These are phyloP conservation scores for Tolypocladium tundrense DNA, from an alignment of 2,329 filamentous ascomycete species.

Conservation along the genomic window DNA sequence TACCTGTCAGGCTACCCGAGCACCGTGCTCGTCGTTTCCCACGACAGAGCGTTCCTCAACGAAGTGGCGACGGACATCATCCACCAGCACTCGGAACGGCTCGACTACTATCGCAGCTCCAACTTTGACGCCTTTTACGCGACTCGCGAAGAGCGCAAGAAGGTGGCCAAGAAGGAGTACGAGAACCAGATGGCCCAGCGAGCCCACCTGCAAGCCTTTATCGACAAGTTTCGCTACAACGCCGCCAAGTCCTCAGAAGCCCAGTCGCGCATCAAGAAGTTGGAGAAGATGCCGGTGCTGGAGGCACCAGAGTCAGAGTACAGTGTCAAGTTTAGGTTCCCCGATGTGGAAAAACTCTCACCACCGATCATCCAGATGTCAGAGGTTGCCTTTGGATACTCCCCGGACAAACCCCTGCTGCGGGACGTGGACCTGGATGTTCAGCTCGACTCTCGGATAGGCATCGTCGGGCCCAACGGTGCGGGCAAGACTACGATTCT, in stretches of 20 bases:
- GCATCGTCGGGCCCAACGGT: slow-evolving; percentile 98
- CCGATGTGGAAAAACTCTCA: slow-evolving; percentile 93
- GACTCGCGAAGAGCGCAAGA: slow-evolving; percentile 92
- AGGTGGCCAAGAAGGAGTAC: slow-evolving; percentile 93
- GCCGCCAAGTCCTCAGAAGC: slow-evolving; percentile 97
- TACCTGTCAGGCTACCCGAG: slow-evolving; percentile 92
- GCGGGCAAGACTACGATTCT: slow-evolving; percentile 98
- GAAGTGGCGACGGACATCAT: slow-evolving; percentile 99
- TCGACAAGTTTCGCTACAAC: slow-evolving; percentile 99
- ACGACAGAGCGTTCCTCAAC: slow-evolving; percentile 98
- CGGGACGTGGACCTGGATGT: slow-evolving; percentile 88
- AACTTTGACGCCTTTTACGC: slow-evolving; percentile 98
- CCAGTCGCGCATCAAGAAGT: slow-evolving; percentile 96
- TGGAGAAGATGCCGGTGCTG: slow-evolving; percentile 91
- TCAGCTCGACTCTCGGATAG: slow-evolving; percentile 94
- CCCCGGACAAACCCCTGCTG: slow-evolving; percentile 66
- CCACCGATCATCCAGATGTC: slow-evolving; percentile 98
- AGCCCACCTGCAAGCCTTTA: slow-evolving; percentile 92
- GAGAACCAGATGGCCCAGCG: slow-evolving; percentile 95
- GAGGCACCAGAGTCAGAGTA: slow-evolving; percentile 89
- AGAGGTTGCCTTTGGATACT: slow-evolving; percentile 84
- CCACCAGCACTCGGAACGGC: slow-evolving; percentile 90
- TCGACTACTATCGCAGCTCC: slow-evolving; percentile 97
- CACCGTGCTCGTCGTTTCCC: slow-evolving; percentile 90
- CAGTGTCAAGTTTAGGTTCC: slow-evolving; percentile 93